Conservation (phyloP, 1,139 yeast species). For the Wickerhamiella infanticola region DNA sequence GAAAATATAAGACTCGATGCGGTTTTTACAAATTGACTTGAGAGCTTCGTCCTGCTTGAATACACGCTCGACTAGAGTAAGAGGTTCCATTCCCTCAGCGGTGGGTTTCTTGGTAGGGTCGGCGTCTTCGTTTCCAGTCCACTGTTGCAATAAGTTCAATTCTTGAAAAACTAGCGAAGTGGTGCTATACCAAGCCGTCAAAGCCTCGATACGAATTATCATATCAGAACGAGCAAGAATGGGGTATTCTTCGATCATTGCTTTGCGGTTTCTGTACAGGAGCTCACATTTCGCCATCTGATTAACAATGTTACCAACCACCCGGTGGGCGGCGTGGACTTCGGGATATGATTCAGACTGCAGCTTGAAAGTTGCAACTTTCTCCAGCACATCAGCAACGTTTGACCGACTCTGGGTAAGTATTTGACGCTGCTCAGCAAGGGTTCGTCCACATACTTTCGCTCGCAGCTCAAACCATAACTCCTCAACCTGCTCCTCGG, state of each 20-base stretch:
- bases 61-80: constrained; percentile 59
- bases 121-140: constrained; percentile 74
- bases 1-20: constrained; percentile 44
- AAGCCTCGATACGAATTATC: constrained; percentile 51
- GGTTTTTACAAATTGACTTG: constrained; percentile 40
- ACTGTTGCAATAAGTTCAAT: constrained; percentile 36
- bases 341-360: constrained; percentile 12
- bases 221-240: constrained; percentile 51
- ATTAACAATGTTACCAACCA: constrained; percentile 43
- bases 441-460: constrained; percentile 63
- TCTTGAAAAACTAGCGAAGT: constrained; percentile 55
- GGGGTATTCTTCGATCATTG: constrained; percentile 69
- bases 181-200: constrained; percentile 72
- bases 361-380: constrained; percentile 45
- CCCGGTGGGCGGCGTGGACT: constrained; percentile 24
- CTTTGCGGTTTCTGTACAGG: constrained; percentile 66
- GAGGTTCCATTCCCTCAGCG: constrained; percentile 3
- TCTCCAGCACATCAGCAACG: constrained; percentile 62
- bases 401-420: constrained; percentile 58
- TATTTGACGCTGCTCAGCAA: constrained; percentile 62
- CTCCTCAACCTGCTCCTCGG: constrained; percentile 37
- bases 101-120: constrained; percentile 34
- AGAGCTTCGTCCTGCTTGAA: constrained; percentile 70
- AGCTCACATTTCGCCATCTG: constrained; percentile 56
- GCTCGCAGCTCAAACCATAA: constrained; percentile 74